These are phyloP conservation scores for Lojkania enalia DNA, from an alignment of 2,329 filamentous ascomycete genomes.

Conservation along the genomic window DNA sequence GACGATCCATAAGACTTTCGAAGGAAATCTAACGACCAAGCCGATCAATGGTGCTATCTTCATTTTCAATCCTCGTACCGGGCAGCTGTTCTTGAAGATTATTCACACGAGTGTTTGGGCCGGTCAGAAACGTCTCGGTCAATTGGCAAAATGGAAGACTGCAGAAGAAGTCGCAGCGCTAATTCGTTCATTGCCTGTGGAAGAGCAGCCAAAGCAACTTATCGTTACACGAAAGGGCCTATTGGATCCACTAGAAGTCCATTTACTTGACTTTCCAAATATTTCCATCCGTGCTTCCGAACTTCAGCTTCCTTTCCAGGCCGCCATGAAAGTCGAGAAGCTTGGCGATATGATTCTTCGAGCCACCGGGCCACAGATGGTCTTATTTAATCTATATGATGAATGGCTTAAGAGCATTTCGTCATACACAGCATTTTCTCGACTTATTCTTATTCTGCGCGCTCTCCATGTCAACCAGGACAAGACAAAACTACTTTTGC, in stretches of 20 bases:
- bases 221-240: constrained; percentile 98
- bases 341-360: constrained; percentile 98
- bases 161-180: constrained; percentile 98
- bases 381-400: constrained; percentile 97
- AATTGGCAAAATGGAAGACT: constrained; percentile 99
- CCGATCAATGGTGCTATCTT: constrained; percentile 99
- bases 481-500: constrained; percentile 93
- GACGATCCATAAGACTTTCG: constrained; percentile 99
- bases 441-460: constrained; percentile 88
- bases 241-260: constrained; percentile 93
- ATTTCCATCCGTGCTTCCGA: constrained; percentile 98
- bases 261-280: constrained; percentile 97
- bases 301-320: constrained; percentile 96
- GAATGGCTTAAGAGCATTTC: constrained; percentile 99
- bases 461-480: constrained; percentile 97
- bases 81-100: constrained; percentile 97
- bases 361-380: constrained; percentile 99
- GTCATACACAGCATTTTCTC: constrained; percentile 97
- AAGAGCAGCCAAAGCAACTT: constrained; percentile 98
- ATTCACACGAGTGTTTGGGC: constrained; percentile 99
- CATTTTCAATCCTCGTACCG: constrained; percentile 99
- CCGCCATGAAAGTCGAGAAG: constrained; percentile 99
- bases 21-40: constrained; percentile 98
- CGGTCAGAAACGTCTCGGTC: constrained; percentile 97
- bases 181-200: constrained; percentile 91